Evolutionary conservation across 495 filamentous ascomycete species (phyloP), one percentile per base, ranked within the genome.

Genomic region (Thermochaetoides thermophila): DNA sequence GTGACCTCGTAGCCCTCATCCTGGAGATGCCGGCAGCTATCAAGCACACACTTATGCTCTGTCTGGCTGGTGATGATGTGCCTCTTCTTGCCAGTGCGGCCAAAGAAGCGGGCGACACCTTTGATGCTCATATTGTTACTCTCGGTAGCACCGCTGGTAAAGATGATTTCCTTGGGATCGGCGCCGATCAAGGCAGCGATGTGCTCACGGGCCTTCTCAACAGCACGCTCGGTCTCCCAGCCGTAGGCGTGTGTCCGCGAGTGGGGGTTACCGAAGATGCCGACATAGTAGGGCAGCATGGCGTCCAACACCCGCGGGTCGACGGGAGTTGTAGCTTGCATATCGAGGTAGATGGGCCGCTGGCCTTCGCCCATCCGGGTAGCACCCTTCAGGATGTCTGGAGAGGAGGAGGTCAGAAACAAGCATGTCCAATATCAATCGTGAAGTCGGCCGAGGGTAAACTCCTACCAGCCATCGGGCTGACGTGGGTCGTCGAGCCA

Each of bases 41-140:
- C 89, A 29, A 97, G 68, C 4, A 97, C 89, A 59, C 89, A 97
- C 62, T 97, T 97, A 66, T 97, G 89, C 56, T 97, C 89, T 0
- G 91, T 97, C 63, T 96, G 91, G 27, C 71, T 80, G 17, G 89
- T 97, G 56, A 97, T 82, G 48, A 97, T 83, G 56, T 97, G 89
- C 60, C 84, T 94, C 75, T 95, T 97, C 72, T 92, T 94, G 34
- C 83, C 85, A 1, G 75, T 78, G 31, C 81, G 68, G 34, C 81
- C 81, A 56, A 95, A 95, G 59, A 97, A 97, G 17, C 86, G 65
- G 7, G 89, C 87, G 16, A 97, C 89, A 34, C 89, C 89, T 60
- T 97, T 97, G 65, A 96, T 80, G 51, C 81, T 91, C 89, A 97
- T 97, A 48, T 97, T 97, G 63, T 97, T 97, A 52, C 84, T 93